Conservation (phyloP, 257 asterid genomes). For the Coffea canephora region DNA sequence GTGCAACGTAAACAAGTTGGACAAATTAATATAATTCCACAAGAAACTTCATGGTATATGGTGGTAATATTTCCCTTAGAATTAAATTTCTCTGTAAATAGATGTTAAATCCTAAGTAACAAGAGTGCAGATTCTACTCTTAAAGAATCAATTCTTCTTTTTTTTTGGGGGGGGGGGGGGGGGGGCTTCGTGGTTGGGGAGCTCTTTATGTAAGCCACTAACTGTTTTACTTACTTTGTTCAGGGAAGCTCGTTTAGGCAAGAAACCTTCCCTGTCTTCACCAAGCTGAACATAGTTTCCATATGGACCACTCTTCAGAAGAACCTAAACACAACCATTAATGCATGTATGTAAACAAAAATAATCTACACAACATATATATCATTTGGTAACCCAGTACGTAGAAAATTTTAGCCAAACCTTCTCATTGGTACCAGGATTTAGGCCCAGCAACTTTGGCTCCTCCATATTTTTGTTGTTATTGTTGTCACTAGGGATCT, state of each 20-base stretch:
- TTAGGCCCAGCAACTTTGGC: constrained; percentile 71
- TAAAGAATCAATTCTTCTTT: background rate
- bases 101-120: background rate
- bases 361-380: constrained; percentile 1
- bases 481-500: constrained; percentile 29
- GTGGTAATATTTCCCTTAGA: background rate
- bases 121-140: background rate
- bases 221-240: constrained; percentile 43
- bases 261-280: constrained; percentile 76
- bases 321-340: constrained; percentile 45
- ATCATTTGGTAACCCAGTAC: background rate
- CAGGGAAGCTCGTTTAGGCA: constrained; percentile 77
- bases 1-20: background rate
- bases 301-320: constrained; percentile 82
- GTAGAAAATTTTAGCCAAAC: constrained; percentile 27
- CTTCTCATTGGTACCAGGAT: constrained; percentile 77
- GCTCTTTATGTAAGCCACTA: background rate
- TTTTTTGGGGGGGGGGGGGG: background rate
- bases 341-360: constrained; percentile 7
- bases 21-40: background rate
- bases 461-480: constrained; percentile 41
- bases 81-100: background rate
- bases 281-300: constrained; percentile 93
- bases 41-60: background rate
- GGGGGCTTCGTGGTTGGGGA: too few species aligned